These are phyloP conservation scores for Solanum gandarillasii DNA, from an alignment of 257 asterid genomes.

Conservation along the genomic window DNA sequence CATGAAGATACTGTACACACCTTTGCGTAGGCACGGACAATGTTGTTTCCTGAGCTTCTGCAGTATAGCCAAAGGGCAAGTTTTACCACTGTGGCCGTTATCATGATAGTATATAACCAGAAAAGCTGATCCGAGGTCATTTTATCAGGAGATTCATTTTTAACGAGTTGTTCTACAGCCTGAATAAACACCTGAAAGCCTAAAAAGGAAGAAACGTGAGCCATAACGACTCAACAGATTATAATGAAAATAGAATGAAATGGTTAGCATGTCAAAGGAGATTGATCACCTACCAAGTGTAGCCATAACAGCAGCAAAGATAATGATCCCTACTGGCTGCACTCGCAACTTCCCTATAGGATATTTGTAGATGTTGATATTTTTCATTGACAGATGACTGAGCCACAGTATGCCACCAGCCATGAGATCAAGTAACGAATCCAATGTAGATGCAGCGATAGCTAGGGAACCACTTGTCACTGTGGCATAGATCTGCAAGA, in stretches of 20 bases:
- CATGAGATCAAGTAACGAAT: slow-evolving; percentile 90
- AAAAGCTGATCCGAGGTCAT: slow-evolving; percentile 43
- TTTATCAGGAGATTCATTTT: slow-evolving; percentile 40
- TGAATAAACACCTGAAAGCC: slow-evolving; percentile 87
- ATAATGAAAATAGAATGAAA: background rate
- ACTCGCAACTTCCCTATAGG: slow-evolving; percentile 94
- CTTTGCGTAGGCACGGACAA: slow-evolving; percentile 93
- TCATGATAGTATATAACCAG: slow-evolving; percentile 79
- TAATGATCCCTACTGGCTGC: slow-evolving; percentile 89
- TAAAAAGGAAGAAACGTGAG: slow-evolving; percentile 2
- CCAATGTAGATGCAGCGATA: slow-evolving; percentile 92
- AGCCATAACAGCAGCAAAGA: slow-evolving; percentile 95
- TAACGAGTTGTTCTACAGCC: slow-evolving; percentile 57
- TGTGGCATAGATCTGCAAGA: slow-evolving; percentile 57
- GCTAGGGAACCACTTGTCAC: slow-evolving; percentile 78
- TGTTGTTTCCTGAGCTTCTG: slow-evolving; percentile 64
- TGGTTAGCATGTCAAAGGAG: background rate
- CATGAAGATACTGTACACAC: slow-evolving; percentile 14
- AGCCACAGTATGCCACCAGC: slow-evolving; percentile 97
- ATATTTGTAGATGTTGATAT: slow-evolving; percentile 67
- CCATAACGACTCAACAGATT: background rate
- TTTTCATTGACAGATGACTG: slow-evolving; percentile 75
- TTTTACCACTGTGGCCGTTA: slow-evolving; percentile 64
- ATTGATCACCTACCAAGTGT: slow-evolving; percentile 55
- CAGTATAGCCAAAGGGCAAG: slow-evolving; percentile 86